A percentile compares a stretch with the other conserved stretches of the same genome.
Conservation (phyloP, 352 stramenopile species). For the Globisporangium ultimum region DNA sequence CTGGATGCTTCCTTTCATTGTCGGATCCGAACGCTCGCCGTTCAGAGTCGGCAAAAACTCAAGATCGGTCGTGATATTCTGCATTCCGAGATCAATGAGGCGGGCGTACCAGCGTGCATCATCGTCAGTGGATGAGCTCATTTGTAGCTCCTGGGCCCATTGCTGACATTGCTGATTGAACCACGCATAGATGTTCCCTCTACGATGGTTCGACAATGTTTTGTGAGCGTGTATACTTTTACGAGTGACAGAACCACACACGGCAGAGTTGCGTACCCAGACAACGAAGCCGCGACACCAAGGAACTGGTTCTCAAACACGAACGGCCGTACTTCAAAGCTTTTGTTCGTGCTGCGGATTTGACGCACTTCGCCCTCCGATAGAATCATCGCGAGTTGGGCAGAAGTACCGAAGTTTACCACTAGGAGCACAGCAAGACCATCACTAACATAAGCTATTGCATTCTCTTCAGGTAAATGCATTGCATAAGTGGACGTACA, state of each 20-base stretch:
- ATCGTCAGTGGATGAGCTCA: conserved; percentile 13
- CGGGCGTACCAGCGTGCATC: conserved; percentile 33
- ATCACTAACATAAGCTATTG: background rate
- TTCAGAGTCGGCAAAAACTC: conserved; percentile 62
- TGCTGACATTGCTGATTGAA: conserved; percentile 55
- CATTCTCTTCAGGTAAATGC: too few relatives aligned
- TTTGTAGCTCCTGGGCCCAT: conserved; percentile 43
- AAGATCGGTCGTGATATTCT: conserved; percentile 47
- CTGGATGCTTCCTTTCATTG: conserved; percentile 33
- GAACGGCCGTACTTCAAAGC: conserved; percentile 78
- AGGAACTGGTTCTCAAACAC: conserved; percentile 49
- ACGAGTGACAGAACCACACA: too few relatives aligned
- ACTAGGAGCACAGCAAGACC: conserved; percentile 28
- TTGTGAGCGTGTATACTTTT: too few relatives aligned
- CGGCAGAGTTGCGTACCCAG: conserved; percentile 31
- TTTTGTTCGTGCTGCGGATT: conserved; percentile 17
- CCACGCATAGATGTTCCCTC: conserved; percentile 70
- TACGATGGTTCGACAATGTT: conserved; percentile 8
- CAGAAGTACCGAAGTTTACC: conserved; percentile 82
- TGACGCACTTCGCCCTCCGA: conserved; percentile 27
- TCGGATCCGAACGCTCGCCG: conserved; percentile 55
- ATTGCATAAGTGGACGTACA: conserved; percentile 21
- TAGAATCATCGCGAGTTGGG: conserved; percentile 71
- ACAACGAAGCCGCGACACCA: conserved; percentile 71
- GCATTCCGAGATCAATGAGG: conserved; percentile 51